These are phyloP conservation scores for Agaricales sp. DNA, from an alignment of 1,284 basidiomycete genomes.

Conservation along the genomic window DNA sequence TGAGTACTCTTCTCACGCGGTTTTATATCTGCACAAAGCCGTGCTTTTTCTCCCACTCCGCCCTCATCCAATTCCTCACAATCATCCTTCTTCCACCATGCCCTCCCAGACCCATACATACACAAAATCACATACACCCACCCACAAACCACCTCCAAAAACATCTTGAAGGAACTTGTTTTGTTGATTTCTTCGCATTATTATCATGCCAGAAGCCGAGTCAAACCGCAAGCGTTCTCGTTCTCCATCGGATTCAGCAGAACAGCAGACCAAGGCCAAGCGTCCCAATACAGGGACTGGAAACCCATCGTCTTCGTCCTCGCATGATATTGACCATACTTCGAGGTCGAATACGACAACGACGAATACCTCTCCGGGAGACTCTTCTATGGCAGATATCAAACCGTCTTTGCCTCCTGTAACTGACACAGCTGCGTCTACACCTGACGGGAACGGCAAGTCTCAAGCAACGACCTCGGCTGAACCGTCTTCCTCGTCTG, in stretches of 20 bases:
- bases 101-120: constrained; percentile 20
- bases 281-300: constrained; percentile 68
- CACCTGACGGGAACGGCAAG: constrained; percentile 37
- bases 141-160: constrained; percentile 21
- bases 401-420: too few species aligned
- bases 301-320: constrained; percentile 21
- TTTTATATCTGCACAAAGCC: constrained; percentile 14
- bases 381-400: too few species aligned
- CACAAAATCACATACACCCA: constrained; percentile 25
- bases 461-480: constrained; percentile 27
- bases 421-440: constrained; percentile 48
- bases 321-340: constrained; percentile 49
- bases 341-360: constrained; percentile 45
- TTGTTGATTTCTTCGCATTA: constrained; percentile 30
- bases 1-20: neutral
- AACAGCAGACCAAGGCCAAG: constrained; percentile 59
- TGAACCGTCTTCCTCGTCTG: constrained; percentile 37
- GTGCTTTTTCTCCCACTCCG: constrained; percentile 14
- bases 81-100: constrained; percentile 32
- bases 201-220: constrained; percentile 74
- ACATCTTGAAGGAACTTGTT: constrained; percentile 16
- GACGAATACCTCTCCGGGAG: constrained; percentile 26
- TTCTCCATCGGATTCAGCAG: constrained; percentile 72
- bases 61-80: constrained; percentile 30
- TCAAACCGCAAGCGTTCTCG: constrained; percentile 75